A percentile compares a stretch with the other conserved stretches of the same genome.
Evolutionary conservation across 352 stramenopile genomes (phyloP).

Genomic region (Globisporangium nodosum): DNA sequence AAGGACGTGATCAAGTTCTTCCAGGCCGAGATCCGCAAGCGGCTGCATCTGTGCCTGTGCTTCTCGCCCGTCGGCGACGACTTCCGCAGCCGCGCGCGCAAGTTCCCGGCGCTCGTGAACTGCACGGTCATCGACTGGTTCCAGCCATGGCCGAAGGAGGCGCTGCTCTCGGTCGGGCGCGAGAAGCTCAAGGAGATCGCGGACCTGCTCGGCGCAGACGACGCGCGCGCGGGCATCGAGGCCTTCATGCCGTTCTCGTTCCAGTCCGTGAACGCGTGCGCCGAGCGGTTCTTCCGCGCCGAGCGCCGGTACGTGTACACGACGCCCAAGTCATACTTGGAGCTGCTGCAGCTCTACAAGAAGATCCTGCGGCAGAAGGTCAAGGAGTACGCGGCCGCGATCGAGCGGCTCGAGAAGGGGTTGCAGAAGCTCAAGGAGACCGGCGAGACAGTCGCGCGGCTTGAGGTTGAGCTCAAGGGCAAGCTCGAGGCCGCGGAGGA

Average conservation of each 20-base stretch:
- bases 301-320: slow-evolving; percentile 94
- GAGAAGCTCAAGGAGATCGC: slow-evolving; percentile 84
- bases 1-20: slow-evolving; percentile 95
- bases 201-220: slow-evolving; percentile 77
- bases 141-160: slow-evolving; percentile 91
- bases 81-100: slow-evolving; percentile 91
- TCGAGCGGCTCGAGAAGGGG: slow-evolving; percentile 90
- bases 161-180: slow-evolving; percentile 88
- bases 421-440: slow-evolving; percentile 93
- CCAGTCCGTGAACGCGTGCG: slow-evolving; percentile 89
- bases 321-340: slow-evolving; percentile 94
- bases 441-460: slow-evolving; percentile 86
- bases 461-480: slow-evolving; percentile 94
- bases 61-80: slow-evolving; percentile 95
- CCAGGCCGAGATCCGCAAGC: slow-evolving; percentile 91
- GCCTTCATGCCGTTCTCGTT: slow-evolving; percentile 96
- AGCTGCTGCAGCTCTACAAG: slow-evolving; percentile 93
- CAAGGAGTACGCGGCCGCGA: slow-evolving; percentile 83
- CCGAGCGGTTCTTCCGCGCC: slow-evolving; percentile 85
- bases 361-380: slow-evolving; percentile 91
- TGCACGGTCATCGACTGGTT: slow-evolving; percentile 96
- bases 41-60: slow-evolving; percentile 93
- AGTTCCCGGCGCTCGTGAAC: slow-evolving; percentile 95
- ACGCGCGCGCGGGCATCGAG: slow-evolving; percentile 85
- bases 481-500: slow-evolving; percentile 94